These are phyloP conservation scores for Claviceps digitariae DNA, from an alignment of 2,329 filamentous ascomycete species.

Conservation along the genomic window DNA sequence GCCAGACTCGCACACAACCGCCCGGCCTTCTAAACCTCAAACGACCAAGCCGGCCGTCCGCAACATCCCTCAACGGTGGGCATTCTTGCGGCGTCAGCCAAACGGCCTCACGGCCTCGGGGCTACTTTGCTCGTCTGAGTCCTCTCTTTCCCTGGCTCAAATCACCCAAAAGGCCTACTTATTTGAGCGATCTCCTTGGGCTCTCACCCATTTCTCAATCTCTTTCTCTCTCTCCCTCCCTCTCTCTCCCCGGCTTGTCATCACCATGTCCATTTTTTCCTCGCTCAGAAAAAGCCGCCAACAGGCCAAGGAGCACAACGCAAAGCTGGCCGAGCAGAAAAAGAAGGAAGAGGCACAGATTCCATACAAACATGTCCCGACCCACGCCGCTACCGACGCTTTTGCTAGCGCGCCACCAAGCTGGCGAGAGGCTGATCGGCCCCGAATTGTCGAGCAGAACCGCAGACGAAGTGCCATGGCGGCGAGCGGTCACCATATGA, in stretches of 20 bases:
- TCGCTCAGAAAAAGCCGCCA: slow-evolving; percentile 37
- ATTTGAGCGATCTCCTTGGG: not conserved
- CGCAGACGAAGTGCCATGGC: slow-evolving; percentile 34
- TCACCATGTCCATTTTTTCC: slow-evolving; percentile 43
- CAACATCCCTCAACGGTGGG: not conserved
- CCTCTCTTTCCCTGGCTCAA: not conserved
- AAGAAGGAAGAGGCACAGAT: slow-evolving; percentile 23
- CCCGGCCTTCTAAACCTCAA: not conserved
- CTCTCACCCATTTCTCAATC: too few species aligned
- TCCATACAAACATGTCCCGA: slow-evolving; percentile 49
- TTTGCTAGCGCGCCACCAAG: slow-evolving; percentile 38
- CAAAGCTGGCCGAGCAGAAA: slow-evolving; percentile 33
- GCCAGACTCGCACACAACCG: too few species aligned
- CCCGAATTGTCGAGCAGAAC: slow-evolving; percentile 36
- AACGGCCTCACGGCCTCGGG: not conserved
- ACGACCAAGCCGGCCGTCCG: not conserved
- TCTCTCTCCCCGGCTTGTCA: not conserved
- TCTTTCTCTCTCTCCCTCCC: too few species aligned
- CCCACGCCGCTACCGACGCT: slow-evolving; percentile 46
- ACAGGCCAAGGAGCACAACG: slow-evolving; percentile 40
- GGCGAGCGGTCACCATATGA: slow-evolving; percentile 24
- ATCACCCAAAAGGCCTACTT: not conserved
- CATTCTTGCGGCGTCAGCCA: not conserved
- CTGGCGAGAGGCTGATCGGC: slow-evolving; percentile 33
- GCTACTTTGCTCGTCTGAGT: not conserved